phyloP scores from a whole-genome alignment of 2,329 filamentous ascomycete genomes.

The Mycosphaerelloides madeirae region DNA sequence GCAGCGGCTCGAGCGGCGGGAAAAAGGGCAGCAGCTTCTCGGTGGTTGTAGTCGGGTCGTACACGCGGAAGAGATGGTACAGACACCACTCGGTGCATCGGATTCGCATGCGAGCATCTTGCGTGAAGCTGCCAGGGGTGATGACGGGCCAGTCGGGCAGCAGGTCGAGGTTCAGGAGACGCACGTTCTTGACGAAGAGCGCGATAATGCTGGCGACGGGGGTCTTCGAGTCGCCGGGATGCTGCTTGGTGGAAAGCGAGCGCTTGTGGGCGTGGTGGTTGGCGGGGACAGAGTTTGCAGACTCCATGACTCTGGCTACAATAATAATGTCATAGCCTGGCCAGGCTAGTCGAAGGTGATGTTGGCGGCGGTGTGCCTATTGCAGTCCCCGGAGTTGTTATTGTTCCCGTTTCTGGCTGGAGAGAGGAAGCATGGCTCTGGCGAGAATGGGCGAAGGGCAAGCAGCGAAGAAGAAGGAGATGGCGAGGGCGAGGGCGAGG shows the following conservation, averaged over 20 bases:
- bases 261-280: slow-evolving; percentile 15
- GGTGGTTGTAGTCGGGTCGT: slow-evolving; percentile 71
- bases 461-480: too few species aligned
- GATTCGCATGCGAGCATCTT: slow-evolving; percentile 70
- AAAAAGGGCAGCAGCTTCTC: slow-evolving; percentile 87
- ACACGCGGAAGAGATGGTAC: slow-evolving; percentile 79
- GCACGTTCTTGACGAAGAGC: slow-evolving; percentile 77
- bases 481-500: too few species aligned
- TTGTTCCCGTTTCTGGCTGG: too few species aligned
- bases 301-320: slow-evolving; percentile 9
- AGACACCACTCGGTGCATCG: slow-evolving; percentile 83
- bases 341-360: too few species aligned
- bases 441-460: too few species aligned
- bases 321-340: too few species aligned
- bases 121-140: slow-evolving; percentile 62
- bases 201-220: slow-evolving; percentile 39
- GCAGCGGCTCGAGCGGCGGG: slow-evolving; percentile 80
- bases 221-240: slow-evolving; percentile 4
- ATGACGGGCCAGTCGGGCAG: slow-evolving; percentile 77
- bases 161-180: slow-evolving; percentile 73
- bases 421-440: too few species aligned
- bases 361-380: too few species aligned
- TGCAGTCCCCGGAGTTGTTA: too few species aligned
- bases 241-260: slow-evolving; percentile 14
- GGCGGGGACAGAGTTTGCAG: slow-evolving; percentile 5